Base-by-base conservation (phyloP, 495 filamentous ascomycete species). In the Pyrenopolyporus hunteri region DNA sequence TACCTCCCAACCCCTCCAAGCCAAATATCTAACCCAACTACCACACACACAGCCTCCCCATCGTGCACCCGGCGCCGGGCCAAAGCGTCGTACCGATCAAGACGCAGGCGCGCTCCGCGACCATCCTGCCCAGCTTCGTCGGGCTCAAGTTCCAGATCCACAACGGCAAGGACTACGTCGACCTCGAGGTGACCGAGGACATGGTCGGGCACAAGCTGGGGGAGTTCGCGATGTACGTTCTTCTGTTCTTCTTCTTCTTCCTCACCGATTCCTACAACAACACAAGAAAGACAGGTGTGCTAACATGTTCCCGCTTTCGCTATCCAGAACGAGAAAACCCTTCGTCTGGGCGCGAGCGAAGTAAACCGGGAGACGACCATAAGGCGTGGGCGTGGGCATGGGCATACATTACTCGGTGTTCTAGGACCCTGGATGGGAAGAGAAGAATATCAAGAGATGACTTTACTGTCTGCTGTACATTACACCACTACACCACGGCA, bases 131-230 rank as follows among this genome's bases (percentile, higher is more conserved):
- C 32, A 95, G 91, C 73, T 98, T 98, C 74, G 92, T 98, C 22
- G 95, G 94, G 5, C 78, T 96, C 64, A 88, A 85, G 68, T 98
- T 98, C 76, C 89, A 93, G 69, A 85, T 98, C 16, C 89, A 98
- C 71, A 98, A 97, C 73, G 94, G 94, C 63, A 98, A 97, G 83
- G 85, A 82, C 1, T 98, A 98, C 71, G 73, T 89, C 58, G 95
- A 98, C 72, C 79, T 98, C 25, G 80, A 80, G 40, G 88, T 98
- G 57, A 96, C 92, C 33, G 93, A 97, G 75, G 91, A 98, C 70
- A 98, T 98, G 95, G 95, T 98, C 11, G 94, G 95, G 35, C 88
- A 95, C 73, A 98, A 98, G 77, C 80, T 98, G 69, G 94, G 94
- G 59, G 95, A 98, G 79, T 98, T 97, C 75, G 85, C 92, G 59